phyloP scores from a whole-genome alignment of 1,284 basidiomycete species.

The Sporisorium reilianum region DNA sequence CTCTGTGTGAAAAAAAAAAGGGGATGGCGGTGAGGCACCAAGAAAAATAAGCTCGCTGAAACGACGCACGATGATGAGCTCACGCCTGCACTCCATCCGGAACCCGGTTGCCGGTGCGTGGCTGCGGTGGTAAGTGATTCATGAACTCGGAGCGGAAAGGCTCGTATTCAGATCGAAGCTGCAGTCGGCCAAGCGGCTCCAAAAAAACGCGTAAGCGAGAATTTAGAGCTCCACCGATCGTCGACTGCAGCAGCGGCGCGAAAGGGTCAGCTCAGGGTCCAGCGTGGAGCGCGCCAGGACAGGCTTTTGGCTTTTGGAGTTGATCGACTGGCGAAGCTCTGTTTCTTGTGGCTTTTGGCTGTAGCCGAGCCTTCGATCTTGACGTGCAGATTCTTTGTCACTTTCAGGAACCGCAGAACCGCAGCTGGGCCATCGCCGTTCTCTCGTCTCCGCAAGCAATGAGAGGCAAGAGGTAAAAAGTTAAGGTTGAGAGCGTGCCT shows the following conservation, averaged over 20 bases:
- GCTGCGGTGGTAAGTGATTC: no score
- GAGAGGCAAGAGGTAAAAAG: no score
- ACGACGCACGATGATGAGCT: no score
- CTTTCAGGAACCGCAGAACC: slow-evolving; percentile 25
- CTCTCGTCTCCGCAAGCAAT: background rate
- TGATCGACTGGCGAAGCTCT: background rate
- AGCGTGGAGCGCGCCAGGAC: no score
- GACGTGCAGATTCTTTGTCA: slow-evolving; percentile 27
- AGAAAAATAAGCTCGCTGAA: no score
- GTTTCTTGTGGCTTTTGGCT: background rate
- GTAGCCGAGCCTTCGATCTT: slow-evolving; percentile 36
- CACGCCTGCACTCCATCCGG: no score
- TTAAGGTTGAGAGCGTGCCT: slow-evolving; percentile 17
- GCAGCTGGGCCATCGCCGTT: slow-evolving; percentile 7
- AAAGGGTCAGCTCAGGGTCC: slow-evolving; percentile 11
- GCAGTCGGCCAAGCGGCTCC: no score
- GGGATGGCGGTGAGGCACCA: no score
- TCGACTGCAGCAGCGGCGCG: slow-evolving; percentile 4
- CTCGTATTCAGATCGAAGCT: no score
- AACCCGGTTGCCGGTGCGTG: no score
- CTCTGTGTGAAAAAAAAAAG: no score
- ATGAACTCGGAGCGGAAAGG: slow-evolving; percentile 9
- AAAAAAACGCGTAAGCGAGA: background rate
- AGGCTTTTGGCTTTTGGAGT: no score
- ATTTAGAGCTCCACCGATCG: slow-evolving; percentile 41